Conservation (phyloP, 2,329 filamentous ascomycete genomes). For the Coccinonectria pachysandricola region DNA sequence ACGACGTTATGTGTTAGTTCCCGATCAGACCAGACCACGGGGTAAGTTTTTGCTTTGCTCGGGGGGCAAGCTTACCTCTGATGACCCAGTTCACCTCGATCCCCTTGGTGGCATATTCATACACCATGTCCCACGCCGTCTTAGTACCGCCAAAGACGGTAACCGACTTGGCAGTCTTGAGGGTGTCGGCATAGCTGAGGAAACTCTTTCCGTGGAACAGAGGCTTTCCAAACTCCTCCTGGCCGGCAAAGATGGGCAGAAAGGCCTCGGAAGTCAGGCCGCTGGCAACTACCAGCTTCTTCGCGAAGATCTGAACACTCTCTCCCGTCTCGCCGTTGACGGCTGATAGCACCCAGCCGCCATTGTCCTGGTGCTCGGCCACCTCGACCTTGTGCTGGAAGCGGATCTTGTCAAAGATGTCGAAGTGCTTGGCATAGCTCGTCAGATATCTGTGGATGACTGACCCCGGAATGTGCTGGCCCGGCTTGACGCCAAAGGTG, state of each 20-base stretch:
- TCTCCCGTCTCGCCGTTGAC: slow-evolving; percentile 5
- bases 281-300: slow-evolving; percentile 43
- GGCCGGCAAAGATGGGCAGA: slow-evolving; percentile 36
- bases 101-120: slow-evolving; percentile 46
- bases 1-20: no score
- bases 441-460: slow-evolving; percentile 38
- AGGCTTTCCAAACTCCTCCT: slow-evolving; percentile 33
- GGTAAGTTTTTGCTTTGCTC: no score
- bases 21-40: no score
- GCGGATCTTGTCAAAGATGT: slow-evolving; percentile 29
- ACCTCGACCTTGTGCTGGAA: slow-evolving; percentile 28
- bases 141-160: slow-evolving; percentile 55
- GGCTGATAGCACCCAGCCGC: slow-evolving; percentile 28
- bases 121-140: slow-evolving; percentile 55
- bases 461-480: slow-evolving; percentile 37
- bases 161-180: slow-evolving; percentile 32
- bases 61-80: slow-evolving; percentile 27
- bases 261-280: slow-evolving; percentile 40
- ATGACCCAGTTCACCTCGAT: slow-evolving; percentile 51
- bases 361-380: slow-evolving; percentile 31
- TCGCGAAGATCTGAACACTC: slow-evolving; percentile 25
- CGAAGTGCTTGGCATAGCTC: slow-evolving; percentile 33
- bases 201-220: slow-evolving; percentile 43
- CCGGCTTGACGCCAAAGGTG: slow-evolving; percentile 35
- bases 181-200: slow-evolving; percentile 26